Base-by-base conservation (phyloP, 768 basidiomycete genomes). In the Dioszegia crocea region DNA sequence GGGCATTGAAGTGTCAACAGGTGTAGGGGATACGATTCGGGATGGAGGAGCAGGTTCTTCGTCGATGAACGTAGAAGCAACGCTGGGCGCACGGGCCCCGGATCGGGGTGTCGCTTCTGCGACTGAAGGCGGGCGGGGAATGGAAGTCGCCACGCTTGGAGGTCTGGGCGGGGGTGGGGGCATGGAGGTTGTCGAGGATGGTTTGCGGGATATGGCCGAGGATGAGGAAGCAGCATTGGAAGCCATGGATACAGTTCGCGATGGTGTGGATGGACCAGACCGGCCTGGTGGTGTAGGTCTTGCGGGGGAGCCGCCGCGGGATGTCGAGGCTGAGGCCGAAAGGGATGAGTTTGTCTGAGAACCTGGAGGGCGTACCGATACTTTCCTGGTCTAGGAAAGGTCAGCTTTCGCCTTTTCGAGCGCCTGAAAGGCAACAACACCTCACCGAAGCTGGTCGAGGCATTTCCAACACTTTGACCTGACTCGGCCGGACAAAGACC, bases 401-500 rank as follows among this genome's bases (percentile, higher is more conserved):
- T 29, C 12, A 52, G 36, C 33, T 52, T 8, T 31, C 21, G 8
- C 3, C n/a, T n/a, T n/a, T n/a, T n/a, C 21, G n/a, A 8, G 30
- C 17, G 39, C 14, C 3, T 19, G 33, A 52, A n/a, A 26, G 24
- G 43, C 19, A 2, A n/a, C n/a, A 26, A 27, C 11, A 51, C 38
- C 46, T 45, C 65, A 56, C 51, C 63, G 57, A 65, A 4, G 57
- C 56, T 24, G 73, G 68, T 3, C 60, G 49, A 53, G 79, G 79
- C 61, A 74, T 30, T 27, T 78, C 79, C 24, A 86, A 76, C 3
- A 82, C 70, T 73, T 84, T 89, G 62, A 97, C 88, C 75, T 91
- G 88, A 70, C 87, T 87, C 0, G 88, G 84, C 33, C 89, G 82
- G 4, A 97, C 86, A 73, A 99, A 98, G 27, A 98, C 88, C 46